Base-by-base conservation (phyloP, 768 basidiomycete species). In the Suillus luteus region DNA sequence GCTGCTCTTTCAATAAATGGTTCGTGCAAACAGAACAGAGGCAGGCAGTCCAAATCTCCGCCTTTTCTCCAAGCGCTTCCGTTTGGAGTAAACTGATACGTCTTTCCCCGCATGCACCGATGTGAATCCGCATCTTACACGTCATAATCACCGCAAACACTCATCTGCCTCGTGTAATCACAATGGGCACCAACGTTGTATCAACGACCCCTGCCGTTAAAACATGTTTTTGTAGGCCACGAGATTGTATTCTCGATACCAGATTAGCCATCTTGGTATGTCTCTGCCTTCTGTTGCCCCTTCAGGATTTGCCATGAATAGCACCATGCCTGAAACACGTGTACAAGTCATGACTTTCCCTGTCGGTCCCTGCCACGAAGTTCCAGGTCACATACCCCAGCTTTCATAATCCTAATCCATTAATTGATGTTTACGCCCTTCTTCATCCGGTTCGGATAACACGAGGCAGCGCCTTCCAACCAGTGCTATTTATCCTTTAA, bases 241-340 rank as follows among this genome's bases (percentile, higher is more conserved):
- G 40, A 58, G 57, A 58, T 58, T 40, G 6, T 40, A 19, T 58
- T 58, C 57, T 58, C 57, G 57, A 58, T 3, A 11, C 5, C 1
- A 31, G 38, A 58, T 58, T 58, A 40, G 7, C 57, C 57, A 41
- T 58, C 57, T 58, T 41, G 10, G 57, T 58, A 58, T 41, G 17
- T 27, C 38, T 19, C 9, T 12, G 17, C 4, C 40, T 58, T 58
- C 24, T 24, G 2, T 58, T 58, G 41, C 57, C 40, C 6, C 57
- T 43, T 48, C 19, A 46, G 38, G 51, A 54, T 48, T 69, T 7
- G 72, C 67, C 66, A 63, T 58, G 65, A 64, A 64, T 65, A 55
- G 59, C 10, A 49, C 27, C 72, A 74, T 64, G 75, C 66, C 46
- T 35, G 19, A 27, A 48, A 59, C 74, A 76, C 74, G 74, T 75